Percentiles rank a stretch among this genome's conserved stretches.
phyloP scores from a whole-genome alignment of 345 rosid species.

The Salix caprea region DNA sequence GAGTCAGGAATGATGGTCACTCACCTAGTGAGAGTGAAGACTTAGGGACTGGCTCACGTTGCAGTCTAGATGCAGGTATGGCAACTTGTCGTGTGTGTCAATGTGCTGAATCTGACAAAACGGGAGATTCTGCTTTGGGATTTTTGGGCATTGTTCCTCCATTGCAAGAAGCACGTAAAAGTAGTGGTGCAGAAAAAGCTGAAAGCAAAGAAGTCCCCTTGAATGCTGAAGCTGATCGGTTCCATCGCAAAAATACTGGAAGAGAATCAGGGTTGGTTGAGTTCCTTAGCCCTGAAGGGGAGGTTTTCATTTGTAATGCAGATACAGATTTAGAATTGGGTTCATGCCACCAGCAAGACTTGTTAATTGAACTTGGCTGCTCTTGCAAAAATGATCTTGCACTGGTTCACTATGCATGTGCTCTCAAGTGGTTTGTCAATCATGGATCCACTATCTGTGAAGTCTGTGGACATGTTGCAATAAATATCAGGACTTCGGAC shows the following conservation, averaged over 20 bases:
- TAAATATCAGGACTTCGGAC: conserved; percentile 53
- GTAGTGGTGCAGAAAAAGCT: conserved; percentile 31
- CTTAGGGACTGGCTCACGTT: conserved; percentile 31
- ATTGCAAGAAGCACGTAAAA: conserved; percentile 35
- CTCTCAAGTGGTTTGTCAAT: conserved; percentile 93
- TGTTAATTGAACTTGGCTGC: conserved; percentile 83
- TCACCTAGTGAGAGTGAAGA: conserved; percentile 43
- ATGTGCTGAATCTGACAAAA: conserved; percentile 80
- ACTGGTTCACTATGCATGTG: conserved; percentile 86
- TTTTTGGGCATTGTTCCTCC: conserved; percentile 66
- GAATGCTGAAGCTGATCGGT: conserved; percentile 30
- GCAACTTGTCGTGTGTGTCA: conserved; percentile 93
- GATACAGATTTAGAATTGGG: conserved; percentile 81
- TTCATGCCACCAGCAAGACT: conserved; percentile 37
- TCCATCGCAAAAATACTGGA: conserved; percentile 26
- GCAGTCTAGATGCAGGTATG: conserved; percentile 59
- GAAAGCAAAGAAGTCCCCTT: conserved; percentile 16
- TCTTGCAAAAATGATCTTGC: conserved; percentile 89
- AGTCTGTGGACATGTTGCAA: conserved; percentile 71
- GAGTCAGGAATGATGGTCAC: conserved; percentile 35
- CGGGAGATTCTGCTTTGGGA: conserved; percentile 76
- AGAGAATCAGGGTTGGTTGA: conserved; percentile 53
- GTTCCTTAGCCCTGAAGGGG: conserved; percentile 72
- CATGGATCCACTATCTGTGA: conserved; percentile 93
- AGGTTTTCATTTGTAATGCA: conserved; percentile 57